Evolutionary conservation across 768 basidiomycete genomes (phyloP).

Genomic region (Chalciporus pseudorubinellus): DNA sequence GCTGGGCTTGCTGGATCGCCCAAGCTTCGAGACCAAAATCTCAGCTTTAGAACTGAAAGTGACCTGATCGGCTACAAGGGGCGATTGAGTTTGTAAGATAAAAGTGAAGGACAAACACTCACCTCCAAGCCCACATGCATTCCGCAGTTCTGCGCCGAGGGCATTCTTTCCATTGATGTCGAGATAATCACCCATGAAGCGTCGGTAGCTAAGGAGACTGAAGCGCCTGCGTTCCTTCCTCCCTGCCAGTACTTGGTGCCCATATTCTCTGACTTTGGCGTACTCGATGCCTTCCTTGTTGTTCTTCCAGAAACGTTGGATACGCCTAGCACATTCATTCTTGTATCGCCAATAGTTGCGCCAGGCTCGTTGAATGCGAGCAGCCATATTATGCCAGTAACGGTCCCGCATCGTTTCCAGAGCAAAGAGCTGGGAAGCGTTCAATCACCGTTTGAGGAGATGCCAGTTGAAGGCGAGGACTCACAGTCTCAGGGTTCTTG

Average conservation of each 20-base stretch:
- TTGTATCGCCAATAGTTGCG: constrained; percentile 95
- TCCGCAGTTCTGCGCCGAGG: constrained; percentile 71
- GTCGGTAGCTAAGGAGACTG: constrained; percentile 89
- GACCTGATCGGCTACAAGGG: constrained; percentile 64
- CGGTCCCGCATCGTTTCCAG: constrained; percentile 98
- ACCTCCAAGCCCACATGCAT: constrained; percentile 75
- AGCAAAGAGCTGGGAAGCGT: constrained; percentile 77
- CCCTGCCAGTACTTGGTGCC: constrained; percentile 86
- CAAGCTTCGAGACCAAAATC: constrained; percentile 78
- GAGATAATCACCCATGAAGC: constrained; percentile 96
- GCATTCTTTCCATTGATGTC: constrained; percentile 81
- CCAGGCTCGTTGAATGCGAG: constrained; percentile 93
- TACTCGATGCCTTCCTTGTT: constrained; percentile 94
- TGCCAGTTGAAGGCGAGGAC: constrained; percentile 18
- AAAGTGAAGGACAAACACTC: constrained; percentile 25
- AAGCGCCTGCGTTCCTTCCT: constrained; percentile 93
- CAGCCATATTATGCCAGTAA: constrained; percentile 99
- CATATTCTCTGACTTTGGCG: constrained; percentile 88
- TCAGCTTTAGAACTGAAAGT: constrained; percentile 83
- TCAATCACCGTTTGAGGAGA: not conserved
- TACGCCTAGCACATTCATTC: constrained; percentile 90
- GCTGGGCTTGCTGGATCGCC: constrained; percentile 85
- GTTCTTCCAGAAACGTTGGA: constrained; percentile 98
- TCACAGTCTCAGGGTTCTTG: constrained; percentile 96
- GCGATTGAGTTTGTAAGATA: not conserved